A percentile compares a stretch with the other conserved stretches of the same genome.
Evolutionary conservation across 2,329 filamentous ascomycete species (phyloP).

Genomic region (Hypoxylon sp.): DNA sequence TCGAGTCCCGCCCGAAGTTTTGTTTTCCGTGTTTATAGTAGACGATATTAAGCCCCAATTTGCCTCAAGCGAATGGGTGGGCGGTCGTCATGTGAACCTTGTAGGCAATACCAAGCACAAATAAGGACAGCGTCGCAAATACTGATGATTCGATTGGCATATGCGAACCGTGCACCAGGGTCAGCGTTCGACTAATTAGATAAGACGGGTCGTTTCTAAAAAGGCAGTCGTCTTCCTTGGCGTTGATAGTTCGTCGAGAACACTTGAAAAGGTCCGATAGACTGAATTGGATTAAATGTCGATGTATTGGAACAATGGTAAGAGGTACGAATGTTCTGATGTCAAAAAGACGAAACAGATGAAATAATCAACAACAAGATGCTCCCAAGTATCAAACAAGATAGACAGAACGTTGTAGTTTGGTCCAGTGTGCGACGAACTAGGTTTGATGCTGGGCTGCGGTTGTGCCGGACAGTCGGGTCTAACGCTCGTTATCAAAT

Average conservation of each 20-base stretch:
- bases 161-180: conserved; percentile 42
- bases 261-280: conserved; percentile 46
- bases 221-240: conserved; percentile 15
- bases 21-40: conserved; percentile 18
- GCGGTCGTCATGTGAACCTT: conserved; percentile 51
- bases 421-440: conserved; percentile 48
- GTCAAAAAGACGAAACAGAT: conserved; percentile 45
- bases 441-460: conserved; percentile 48
- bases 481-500: conserved; percentile 48
- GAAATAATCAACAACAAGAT: conserved; percentile 43
- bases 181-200: too few relatives aligned
- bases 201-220: too few relatives aligned
- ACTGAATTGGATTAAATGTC: conserved; percentile 52
- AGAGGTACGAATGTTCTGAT: conserved; percentile 11
- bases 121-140: too few relatives aligned
- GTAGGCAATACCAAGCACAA: too few relatives aligned
- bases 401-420: conserved; percentile 41
- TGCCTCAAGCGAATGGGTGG: conserved; percentile 57
- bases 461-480: conserved; percentile 49
- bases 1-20: conserved; percentile 58
- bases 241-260: conserved; percentile 31
- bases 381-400: conserved; percentile 44
- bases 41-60: conserved; percentile 48
- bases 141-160: conserved; percentile 34
- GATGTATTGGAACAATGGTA: conserved; percentile 53